Percentiles rank a stretch among this genome's conserved stretches.
phyloP scores from a whole-genome alignment of 2,329 filamentous ascomycete species.

The Pestalotiopsis sp. region DNA sequence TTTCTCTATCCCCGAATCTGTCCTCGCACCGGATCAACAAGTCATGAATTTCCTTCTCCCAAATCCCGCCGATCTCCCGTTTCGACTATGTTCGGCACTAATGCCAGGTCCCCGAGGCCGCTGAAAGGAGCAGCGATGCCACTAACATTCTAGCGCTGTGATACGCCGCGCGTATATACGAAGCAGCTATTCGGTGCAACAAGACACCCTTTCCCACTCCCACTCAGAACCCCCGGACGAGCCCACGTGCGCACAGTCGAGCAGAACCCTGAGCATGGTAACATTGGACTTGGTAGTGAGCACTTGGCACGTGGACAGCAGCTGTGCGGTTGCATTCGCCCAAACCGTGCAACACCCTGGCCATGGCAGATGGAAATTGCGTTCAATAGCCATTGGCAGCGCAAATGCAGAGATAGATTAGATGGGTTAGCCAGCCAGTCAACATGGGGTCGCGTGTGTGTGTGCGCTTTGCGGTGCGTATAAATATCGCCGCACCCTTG shows the following conservation, averaged over 20 bases:
- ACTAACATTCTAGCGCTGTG: background rate
- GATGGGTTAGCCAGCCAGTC: background rate
- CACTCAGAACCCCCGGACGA: background rate
- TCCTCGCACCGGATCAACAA: background rate
- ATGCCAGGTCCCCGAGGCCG: background rate
- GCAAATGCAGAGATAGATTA: background rate
- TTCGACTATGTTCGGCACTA: conserved; percentile 2
- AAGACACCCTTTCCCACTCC: background rate
- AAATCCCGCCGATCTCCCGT: background rate
- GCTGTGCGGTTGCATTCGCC: background rate
- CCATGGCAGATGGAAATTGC: background rate
- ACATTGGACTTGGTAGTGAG: background rate
- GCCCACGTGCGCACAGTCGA: conserved; percentile 4
- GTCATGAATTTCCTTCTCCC: background rate
- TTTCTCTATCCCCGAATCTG: background rate
- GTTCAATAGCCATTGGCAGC: background rate
- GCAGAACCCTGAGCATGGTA: background rate
- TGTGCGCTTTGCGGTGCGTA: background rate
- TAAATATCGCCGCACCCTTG: background rate
- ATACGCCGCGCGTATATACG: background rate
- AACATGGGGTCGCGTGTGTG: background rate
- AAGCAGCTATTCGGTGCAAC: background rate
- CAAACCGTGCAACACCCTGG: background rate
- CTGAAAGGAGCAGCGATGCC: background rate
- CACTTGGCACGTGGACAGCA: background rate